These are phyloP conservation scores for Strobilomyces dryophilus DNA, from an alignment of 768 basidiomycete species.

Conservation along the genomic window DNA sequence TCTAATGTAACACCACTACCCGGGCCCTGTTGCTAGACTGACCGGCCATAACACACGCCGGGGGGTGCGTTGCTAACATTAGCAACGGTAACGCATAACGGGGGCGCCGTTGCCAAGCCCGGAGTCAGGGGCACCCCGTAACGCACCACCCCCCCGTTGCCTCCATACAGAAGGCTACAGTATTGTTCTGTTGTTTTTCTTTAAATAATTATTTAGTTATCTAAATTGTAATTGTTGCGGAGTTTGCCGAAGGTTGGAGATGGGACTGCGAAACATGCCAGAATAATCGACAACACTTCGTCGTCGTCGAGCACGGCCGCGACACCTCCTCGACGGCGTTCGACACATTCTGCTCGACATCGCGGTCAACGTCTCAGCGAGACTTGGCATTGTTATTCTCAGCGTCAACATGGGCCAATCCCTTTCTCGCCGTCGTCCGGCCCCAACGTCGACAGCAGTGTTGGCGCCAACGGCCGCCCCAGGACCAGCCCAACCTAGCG, in stretches of 20 bases:
- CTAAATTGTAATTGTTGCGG: slow-evolving; percentile 9
- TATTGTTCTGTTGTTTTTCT: too few relatives aligned
- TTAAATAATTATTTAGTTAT: slow-evolving; percentile 4
- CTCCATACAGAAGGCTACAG: too few relatives aligned
- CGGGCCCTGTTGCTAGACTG: too few relatives aligned
- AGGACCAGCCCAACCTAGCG: slow-evolving; percentile 6
- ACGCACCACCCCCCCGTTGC: too few relatives aligned
- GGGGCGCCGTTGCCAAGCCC: too few relatives aligned
- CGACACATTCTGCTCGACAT: not conserved
- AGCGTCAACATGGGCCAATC: slow-evolving; percentile 28
- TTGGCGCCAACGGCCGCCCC: slow-evolving; percentile 1
- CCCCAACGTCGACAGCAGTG: slow-evolving; percentile 7
- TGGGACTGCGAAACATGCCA: slow-evolving; percentile 23
- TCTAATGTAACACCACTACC: too few relatives aligned
- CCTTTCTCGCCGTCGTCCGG: slow-evolving; percentile 26
- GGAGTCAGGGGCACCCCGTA: too few relatives aligned
- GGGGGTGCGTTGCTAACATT: too few relatives aligned
- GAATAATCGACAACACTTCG: slow-evolving; percentile 22
- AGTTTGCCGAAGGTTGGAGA: slow-evolving; percentile 22
- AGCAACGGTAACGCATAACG: too few relatives aligned
- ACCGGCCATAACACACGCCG: too few relatives aligned
- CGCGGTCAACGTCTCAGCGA: not conserved
- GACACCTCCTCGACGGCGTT: slow-evolving; percentile 9
- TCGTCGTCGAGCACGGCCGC: slow-evolving; percentile 12
- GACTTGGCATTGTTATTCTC: not conserved